Evolutionary conservation across 1,139 yeast genomes (phyloP), one percentile per base, ranked within the genome.

Genomic region (Spencermartinsiella ligniputridi): DNA sequence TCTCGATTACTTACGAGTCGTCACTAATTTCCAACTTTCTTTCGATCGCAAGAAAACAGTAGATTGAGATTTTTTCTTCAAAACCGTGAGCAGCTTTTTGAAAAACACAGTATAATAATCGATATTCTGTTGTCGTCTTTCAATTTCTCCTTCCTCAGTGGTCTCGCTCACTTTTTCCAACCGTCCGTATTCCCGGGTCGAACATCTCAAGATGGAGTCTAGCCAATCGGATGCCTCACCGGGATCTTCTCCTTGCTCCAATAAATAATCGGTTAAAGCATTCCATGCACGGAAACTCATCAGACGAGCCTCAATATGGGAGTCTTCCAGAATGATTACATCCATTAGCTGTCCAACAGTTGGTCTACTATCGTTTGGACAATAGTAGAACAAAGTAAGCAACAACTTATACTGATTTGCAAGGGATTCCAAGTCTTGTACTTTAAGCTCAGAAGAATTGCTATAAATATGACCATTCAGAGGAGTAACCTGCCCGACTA

Each of bases 221-320:
- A 46, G 42, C 57, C 57, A 54, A 2, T 13, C 37, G 25, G 51
- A 32, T 13, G 42, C 35, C 12, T 35, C 44, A 12, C 18, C 25
- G 3, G 48, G 33, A 39, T 41, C 45, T 11, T 35, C 42, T 17
- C 45, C 44, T n/a, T 43, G 45, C 12, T 34, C 33, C 9, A 52
- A 40, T 19, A 52, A 35, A 22, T 35, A 35, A 17, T 27, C 40
- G 6, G 45, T 41, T 11, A 47, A 37, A 12, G 39, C 15, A 30
- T 35, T 24, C 55, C 57, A 52, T 1, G 53, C 52, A 6, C 40
- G 40, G 9, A 52, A 27, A 17, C 52, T 45, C 22, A 52, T 24
- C 8, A 38, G 20, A 30, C 57, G 38, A 3, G 51, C 56, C 13
- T 35, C 39, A n/a, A 54, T 49, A 40, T 53, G 57, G 1, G 57